These are phyloP conservation scores for Pichia sporocuriosa DNA, from an alignment of 805 yeast species.

Conservation along the genomic window DNA sequence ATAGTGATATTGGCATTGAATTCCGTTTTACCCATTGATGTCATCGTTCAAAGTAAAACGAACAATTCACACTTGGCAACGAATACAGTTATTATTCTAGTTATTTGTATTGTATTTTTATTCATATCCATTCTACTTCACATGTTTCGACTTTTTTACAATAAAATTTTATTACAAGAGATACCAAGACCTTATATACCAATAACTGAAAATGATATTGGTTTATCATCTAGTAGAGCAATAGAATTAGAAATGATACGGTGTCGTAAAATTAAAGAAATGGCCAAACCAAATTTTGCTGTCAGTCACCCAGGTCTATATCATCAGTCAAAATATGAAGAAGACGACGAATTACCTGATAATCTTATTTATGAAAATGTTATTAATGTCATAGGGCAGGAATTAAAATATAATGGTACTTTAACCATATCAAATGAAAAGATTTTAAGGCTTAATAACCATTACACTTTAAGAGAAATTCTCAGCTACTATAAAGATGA, in stretches of 20 bases:
- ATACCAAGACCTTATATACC: slow-evolving; percentile 79
- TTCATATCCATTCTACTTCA: slow-evolving; percentile 44
- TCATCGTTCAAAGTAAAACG: slow-evolving; percentile 51
- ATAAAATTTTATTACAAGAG: slow-evolving; percentile 55
- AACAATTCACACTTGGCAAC: slow-evolving; percentile 52
- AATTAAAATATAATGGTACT: slow-evolving; percentile 39
- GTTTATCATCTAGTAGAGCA: slow-evolving; percentile 36
- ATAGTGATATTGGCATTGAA: slow-evolving; percentile 48
- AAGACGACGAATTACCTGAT: slow-evolving; percentile 21
- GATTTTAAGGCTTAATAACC: slow-evolving; percentile 18
- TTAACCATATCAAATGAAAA: slow-evolving; percentile 17
- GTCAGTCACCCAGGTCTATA: slow-evolving; percentile 48
- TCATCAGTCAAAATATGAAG: slow-evolving; percentile 13
- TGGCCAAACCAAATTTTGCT: slow-evolving; percentile 36
- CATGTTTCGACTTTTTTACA: slow-evolving; percentile 51
- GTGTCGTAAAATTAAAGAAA: slow-evolving; percentile 35
- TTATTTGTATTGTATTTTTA: slow-evolving; percentile 58
- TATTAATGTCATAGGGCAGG: slow-evolving; percentile 52
- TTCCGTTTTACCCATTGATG: slow-evolving; percentile 73
- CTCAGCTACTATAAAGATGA: slow-evolving; percentile 23
- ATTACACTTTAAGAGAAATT: slow-evolving; percentile 22
- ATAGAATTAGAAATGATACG: slow-evolving; percentile 36
- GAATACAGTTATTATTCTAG: slow-evolving; percentile 74
- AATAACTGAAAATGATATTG: slow-evolving; percentile 51
- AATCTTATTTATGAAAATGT: slow-evolving; percentile 44